phyloP scores from a whole-genome alignment of 352 stramenopile species.

The Pythium periplocum region DNA sequence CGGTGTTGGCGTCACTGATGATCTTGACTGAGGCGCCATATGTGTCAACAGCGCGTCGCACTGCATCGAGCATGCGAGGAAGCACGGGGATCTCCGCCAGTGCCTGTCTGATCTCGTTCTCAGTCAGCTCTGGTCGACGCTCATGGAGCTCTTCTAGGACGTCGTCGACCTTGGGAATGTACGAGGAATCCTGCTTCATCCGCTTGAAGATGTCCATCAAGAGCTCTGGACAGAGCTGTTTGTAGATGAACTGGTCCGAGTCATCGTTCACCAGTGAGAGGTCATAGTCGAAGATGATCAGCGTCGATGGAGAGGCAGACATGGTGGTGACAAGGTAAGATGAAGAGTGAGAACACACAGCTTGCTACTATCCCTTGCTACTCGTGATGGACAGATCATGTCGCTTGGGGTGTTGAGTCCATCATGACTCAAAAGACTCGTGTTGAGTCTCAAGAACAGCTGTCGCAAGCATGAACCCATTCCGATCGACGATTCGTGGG shows the following conservation, averaged over 20 bases:
- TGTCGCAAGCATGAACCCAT: too few species aligned
- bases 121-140: conserved; percentile 32
- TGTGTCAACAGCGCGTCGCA: conserved; percentile 34
- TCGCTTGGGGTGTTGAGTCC: too few species aligned
- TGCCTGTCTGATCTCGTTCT: conserved; percentile 29
- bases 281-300: conserved; percentile 83
- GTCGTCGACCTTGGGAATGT: conserved; percentile 65
- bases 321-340: too few species aligned
- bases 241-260: conserved; percentile 76
- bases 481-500: too few species aligned
- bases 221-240: conserved; percentile 54
- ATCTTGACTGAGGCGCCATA: conserved; percentile 50
- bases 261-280: conserved; percentile 82
- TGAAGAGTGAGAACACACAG: too few species aligned
- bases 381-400: too few species aligned
- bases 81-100: conserved; percentile 55
- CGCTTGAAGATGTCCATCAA: conserved; percentile 28
- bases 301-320: background rate
- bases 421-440: too few species aligned
- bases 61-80: conserved; percentile 59
- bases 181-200: conserved; percentile 26
- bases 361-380: too few species aligned
- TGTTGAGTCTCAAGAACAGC: too few species aligned
- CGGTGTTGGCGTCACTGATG: conserved; percentile 74
- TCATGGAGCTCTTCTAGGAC: conserved; percentile 34